Conservation (phyloP, 1,284 basidiomycete genomes). For the Exobasidium cylindrosporum region DNA sequence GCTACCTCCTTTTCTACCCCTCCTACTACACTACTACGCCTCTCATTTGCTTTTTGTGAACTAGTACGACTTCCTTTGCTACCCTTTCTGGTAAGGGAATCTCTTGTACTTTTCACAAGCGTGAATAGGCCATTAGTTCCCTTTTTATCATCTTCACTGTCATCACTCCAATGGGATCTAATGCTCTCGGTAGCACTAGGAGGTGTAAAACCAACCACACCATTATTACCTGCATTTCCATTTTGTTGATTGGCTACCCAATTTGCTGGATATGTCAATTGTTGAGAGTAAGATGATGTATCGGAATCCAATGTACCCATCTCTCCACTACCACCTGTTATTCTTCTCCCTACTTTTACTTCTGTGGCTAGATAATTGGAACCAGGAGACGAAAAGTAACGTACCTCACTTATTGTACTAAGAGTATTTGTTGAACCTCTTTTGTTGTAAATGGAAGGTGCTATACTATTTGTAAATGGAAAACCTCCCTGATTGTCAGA, state of each 20-base stretch:
- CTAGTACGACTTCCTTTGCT: neutral
- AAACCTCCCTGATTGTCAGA: neutral
- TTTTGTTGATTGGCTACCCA: neutral
- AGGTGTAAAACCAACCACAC: no score
- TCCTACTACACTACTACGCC: no score
- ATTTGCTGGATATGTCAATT: neutral
- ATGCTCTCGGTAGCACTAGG: neutral
- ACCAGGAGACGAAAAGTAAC: neutral
- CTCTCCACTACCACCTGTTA: neutral
- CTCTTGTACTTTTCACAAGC: neutral
- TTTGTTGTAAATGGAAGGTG: neutral
- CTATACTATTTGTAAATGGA: neutral
- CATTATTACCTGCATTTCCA: no score
- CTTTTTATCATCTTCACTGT: slow-evolving; percentile 1
- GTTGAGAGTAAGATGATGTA: neutral
- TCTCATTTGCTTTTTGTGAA: neutral
- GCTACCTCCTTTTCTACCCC: no score
- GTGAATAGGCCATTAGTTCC: neutral
- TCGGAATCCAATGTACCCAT: neutral
- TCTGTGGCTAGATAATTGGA: neutral
- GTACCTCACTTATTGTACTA: slow-evolving; percentile 9
- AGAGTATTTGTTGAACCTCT: neutral
- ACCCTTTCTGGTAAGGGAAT: neutral
- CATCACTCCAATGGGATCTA: slow-evolving; percentile 4
- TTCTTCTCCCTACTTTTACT: neutral